Evolutionary conservation across 176 grass and related monocot genomes (phyloP), one percentile per base, ranked within the genome.

Genomic region (Alloteropsis semialata): DNA sequence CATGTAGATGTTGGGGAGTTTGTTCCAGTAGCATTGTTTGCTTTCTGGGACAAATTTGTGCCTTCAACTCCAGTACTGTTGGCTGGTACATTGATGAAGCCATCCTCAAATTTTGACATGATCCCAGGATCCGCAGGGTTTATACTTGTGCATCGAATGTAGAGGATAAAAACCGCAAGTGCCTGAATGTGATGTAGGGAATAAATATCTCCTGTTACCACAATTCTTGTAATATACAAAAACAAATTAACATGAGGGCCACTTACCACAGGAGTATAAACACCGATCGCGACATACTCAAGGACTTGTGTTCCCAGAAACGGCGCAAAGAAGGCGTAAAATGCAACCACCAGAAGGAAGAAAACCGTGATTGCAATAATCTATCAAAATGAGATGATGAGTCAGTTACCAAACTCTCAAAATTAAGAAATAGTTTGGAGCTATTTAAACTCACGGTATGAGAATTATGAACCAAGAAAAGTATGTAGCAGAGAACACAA

Each of bases 81-180:
- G 51, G 67, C 80, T 19, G 89, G 89, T 55, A 94, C 68, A 69
- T 87, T 75, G 55, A 96, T 87, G 78, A 92, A 58, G 16, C 88
- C 88, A 85, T 95, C 87, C 77, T 99, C 93, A 71, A 92, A 99
- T 81, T 90, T 99, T 59, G 91, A 88, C 93, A 99, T 96, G 53
- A 99, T 99, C 74, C 97, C 93, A 75, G 93, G 93, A 92, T 99
- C 97, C 34, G 97, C 97, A 63, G 97, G 97, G 84, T 99, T 99
- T 87, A 99, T 99, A 82, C 89, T 94, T 68, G 97, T 99, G 83
- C 97, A 99, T 21, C 97, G 93, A 8, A 99, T 80, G 34, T 99
- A 99, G 76, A 99, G 93, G 73, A 96, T 90, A 81, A 99, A 99
- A 88, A 99, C 97, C 36, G 89, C 82, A 75, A 99, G 62, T 32